These are phyloP conservation scores for Ceratocystis diversiconidia DNA, from an alignment of 2,329 filamentous ascomycete species.

Conservation along the genomic window DNA sequence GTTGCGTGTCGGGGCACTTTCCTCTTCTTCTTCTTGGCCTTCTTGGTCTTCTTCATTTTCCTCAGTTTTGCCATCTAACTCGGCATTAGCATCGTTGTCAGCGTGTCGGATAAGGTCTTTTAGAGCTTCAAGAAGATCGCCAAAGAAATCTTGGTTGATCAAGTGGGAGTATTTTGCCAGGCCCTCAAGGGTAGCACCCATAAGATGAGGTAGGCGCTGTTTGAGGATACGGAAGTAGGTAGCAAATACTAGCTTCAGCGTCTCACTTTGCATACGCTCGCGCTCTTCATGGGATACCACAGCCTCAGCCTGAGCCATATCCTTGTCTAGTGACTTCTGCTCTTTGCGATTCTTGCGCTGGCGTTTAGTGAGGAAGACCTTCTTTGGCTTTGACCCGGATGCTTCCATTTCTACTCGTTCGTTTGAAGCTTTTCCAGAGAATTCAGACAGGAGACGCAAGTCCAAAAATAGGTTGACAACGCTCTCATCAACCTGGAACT, in stretches of 20 bases:
- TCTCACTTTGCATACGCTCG: conserved; percentile 89
- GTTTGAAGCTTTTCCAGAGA: conserved; percentile 67
- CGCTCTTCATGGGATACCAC: conserved; percentile 82
- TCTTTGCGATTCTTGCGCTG: conserved; percentile 73
- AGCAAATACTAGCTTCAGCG: conserved; percentile 86
- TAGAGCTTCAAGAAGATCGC: conserved; percentile 82
- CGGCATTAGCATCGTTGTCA: conserved; percentile 34
- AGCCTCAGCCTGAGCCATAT: conserved; percentile 85
- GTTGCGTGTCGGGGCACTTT: conserved; percentile 45
- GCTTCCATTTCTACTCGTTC: conserved; percentile 51
- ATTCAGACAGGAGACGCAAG: conserved; percentile 75
- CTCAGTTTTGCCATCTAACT: conserved; percentile 22
- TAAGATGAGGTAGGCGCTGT: conserved; percentile 62
- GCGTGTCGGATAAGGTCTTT: conserved; percentile 81
- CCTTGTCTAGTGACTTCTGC: conserved; percentile 75
- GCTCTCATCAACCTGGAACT: conserved; percentile 70
- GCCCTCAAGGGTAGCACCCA: conserved; percentile 94
- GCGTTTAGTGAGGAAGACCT: conserved; percentile 78
- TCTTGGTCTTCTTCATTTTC: conserved; percentile 33
- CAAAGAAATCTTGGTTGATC: conserved; percentile 99
- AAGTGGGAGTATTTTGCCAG: conserved; percentile 86
- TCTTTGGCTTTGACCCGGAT: conserved; percentile 54
- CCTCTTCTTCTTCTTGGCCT: conserved; percentile 34
- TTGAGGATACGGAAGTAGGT: conserved; percentile 93
- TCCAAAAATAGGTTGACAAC: conserved; percentile 85